A percentile compares a stretch with the other conserved stretches of the same genome.
These are phyloP conservation scores for Trichoderma gracile DNA, from an alignment of 2,329 filamentous ascomycete species.

Conservation along the genomic window DNA sequence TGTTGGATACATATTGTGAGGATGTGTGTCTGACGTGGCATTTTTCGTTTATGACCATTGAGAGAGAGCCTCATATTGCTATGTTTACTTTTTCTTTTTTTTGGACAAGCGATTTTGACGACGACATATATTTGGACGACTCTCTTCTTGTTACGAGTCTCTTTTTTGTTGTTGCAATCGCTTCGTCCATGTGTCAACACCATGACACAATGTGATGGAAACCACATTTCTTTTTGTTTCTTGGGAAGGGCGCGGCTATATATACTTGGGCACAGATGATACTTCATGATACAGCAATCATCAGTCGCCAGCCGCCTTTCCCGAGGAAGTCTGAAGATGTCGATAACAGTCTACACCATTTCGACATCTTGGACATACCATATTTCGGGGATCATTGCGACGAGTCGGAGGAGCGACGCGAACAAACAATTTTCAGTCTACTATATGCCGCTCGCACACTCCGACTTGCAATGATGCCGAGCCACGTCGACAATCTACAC, in stretches of 20 bases:
- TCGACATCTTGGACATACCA: background rate
- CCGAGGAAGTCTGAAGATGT: background rate
- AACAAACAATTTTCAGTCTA: background rate
- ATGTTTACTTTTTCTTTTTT: constrained; percentile 14
- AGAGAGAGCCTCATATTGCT: constrained; percentile 9
- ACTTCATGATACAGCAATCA: background rate
- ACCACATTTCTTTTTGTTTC: background rate
- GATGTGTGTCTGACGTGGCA: constrained; percentile 7
- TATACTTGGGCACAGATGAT: background rate
- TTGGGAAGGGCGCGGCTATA: background rate
- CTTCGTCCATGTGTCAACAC: background rate
- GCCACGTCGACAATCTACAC: background rate
- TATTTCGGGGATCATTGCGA: constrained; percentile 14
- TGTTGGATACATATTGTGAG: constrained; percentile 19
- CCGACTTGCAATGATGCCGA: constrained; percentile 16
- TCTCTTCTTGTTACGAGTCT: background rate
- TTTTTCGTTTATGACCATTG: background rate
- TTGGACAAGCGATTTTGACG: constrained; percentile 5
- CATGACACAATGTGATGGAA: constrained; percentile 9
- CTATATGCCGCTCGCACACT: background rate
- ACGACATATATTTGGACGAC: background rate
- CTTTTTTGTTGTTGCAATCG: background rate
- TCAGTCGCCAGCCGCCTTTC: background rate
- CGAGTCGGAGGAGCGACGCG: background rate
- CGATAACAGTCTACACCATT: background rate